phyloP scores from a whole-genome alignment of 352 stramenopile genomes.

The Phytophthora tubulina region DNA sequence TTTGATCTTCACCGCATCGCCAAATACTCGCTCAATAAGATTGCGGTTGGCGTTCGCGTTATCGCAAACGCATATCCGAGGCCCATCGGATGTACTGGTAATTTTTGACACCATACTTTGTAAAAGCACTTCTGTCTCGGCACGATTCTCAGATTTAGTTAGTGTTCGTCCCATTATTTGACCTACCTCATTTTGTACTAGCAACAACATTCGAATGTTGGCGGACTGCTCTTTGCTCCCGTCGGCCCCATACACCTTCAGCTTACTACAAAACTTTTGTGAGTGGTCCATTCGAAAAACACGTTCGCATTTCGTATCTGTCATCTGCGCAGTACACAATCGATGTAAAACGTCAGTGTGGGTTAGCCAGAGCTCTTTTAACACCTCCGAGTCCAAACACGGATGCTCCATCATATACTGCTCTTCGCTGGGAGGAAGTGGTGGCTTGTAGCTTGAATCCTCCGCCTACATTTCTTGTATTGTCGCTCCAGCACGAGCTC shows the following conservation, averaged over 20 bases:
- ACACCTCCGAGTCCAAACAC: conserved; percentile 2
- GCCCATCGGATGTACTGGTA: conserved; percentile 8
- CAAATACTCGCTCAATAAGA: conserved; percentile 11
- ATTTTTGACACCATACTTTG: conserved; percentile 4
- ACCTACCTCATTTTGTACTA: conserved; percentile 27
- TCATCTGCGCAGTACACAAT: not conserved
- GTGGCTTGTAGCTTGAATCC: not conserved
- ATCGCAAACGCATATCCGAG: conserved; percentile 13
- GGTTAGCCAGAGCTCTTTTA: conserved; percentile 6
- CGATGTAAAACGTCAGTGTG: conserved; percentile 9
- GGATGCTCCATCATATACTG: conserved; percentile 3
- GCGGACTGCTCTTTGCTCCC: conserved; percentile 10
- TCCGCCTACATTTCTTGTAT: not conserved
- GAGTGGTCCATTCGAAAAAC: conserved; percentile 19
- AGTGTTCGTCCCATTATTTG: not conserved
- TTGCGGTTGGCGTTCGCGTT: conserved; percentile 12
- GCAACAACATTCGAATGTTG: conserved; percentile 13
- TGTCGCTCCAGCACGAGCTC: not conserved
- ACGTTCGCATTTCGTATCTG: conserved; percentile 10
- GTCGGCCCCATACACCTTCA: conserved; percentile 4
- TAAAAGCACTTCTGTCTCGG: conserved; percentile 17
- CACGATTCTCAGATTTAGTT: conserved; percentile 19
- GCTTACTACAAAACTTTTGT: conserved; percentile 23
- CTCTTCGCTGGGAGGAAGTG: not conserved
- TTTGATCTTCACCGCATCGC: not conserved